phyloP scores from a whole-genome alignment of 1,284 basidiomycete genomes.

The Ceratobasidium sp. region DNA sequence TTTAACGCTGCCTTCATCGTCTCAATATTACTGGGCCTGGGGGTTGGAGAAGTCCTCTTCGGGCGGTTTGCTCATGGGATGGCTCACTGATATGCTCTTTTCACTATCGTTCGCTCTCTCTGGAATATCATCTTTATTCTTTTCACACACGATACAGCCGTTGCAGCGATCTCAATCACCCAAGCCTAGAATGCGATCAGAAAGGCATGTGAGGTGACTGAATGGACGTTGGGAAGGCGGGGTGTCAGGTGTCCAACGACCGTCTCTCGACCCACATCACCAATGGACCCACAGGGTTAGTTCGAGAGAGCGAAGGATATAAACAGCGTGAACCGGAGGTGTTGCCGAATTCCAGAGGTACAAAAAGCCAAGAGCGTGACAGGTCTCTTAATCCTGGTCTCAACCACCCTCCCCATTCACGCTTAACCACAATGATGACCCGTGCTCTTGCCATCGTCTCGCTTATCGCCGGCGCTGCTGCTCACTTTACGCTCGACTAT shows the following conservation, averaged over 20 bases:
- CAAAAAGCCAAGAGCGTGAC: slow-evolving; percentile 18
- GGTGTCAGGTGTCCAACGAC: slow-evolving; percentile 41
- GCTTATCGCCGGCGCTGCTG: slow-evolving; percentile 50
- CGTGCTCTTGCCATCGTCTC: slow-evolving; percentile 23
- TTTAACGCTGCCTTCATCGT: slow-evolving; percentile 77
- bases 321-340: slow-evolving; percentile 7
- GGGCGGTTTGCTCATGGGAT: slow-evolving; percentile 55
- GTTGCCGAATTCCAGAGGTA: slow-evolving; percentile 34
- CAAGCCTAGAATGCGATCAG: neutral
- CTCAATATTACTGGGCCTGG: slow-evolving; percentile 69
- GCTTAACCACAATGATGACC: slow-evolving; percentile 29
- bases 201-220: slow-evolving; percentile 3
- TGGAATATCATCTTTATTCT: neutral
- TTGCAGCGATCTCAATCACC: neutral
- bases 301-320: neutral
- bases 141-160: neutral
- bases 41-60: slow-evolving; percentile 72
- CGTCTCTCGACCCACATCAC: slow-evolving; percentile 14
- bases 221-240: neutral
- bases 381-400: slow-evolving; percentile 10
- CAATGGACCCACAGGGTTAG: slow-evolving; percentile 12
- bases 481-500: slow-evolving; percentile 60
- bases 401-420: slow-evolving; percentile 26
- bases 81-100: slow-evolving; percentile 19
- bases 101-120: neutral